Evolutionary conservation across 148 eudicot species (phyloP), one percentile per base, ranked within the genome.

Genomic region (Suaeda aralocaspica): DNA sequence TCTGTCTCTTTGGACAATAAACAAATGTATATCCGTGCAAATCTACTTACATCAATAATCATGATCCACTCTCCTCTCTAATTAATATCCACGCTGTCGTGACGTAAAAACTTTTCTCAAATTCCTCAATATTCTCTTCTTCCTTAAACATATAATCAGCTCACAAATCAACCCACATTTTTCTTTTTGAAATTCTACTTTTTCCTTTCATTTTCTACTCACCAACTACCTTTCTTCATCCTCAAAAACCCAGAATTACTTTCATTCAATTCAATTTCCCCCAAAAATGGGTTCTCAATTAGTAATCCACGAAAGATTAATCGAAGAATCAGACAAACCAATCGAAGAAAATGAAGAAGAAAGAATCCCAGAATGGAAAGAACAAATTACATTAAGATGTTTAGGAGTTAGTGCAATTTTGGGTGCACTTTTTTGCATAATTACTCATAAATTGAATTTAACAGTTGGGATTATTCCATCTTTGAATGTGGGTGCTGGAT

Each of bases 381-480:
- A 92, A 1, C 96, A 92, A 79, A 89, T 92, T 13, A 92, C 98
- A 2, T 29, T 85, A 2, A 79, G 98, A 66, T 96, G 96, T 0
- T 73, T 92, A 33, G 84, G 77, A 9, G 96, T 86, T 33, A 92
- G 96, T 63, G 91, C 85, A 9, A 22, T 90, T 11, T 69, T 92
- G 68, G 96, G 98, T 1, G 59, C 87, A 0, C 83, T 92, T 4
- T 92, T 92, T 59, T 88, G 96, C 60, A 82, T 89, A 25, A 92
- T 92, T 65, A 88, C 96, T 22, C 96, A 89, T 76, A 92, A 92
- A 75, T 86, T 92, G 6, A 92, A 92, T 83, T 78, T 92, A 2
- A 92, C 96, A 1, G 96, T 88, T 29, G 98, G 98, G 21, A 90
- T 92, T 12, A 90, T 92, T 44, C 98, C 98, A 0, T 92, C 98